Conservation (phyloP, 1,139 yeast genomes). For the Diutina sp. region DNA sequence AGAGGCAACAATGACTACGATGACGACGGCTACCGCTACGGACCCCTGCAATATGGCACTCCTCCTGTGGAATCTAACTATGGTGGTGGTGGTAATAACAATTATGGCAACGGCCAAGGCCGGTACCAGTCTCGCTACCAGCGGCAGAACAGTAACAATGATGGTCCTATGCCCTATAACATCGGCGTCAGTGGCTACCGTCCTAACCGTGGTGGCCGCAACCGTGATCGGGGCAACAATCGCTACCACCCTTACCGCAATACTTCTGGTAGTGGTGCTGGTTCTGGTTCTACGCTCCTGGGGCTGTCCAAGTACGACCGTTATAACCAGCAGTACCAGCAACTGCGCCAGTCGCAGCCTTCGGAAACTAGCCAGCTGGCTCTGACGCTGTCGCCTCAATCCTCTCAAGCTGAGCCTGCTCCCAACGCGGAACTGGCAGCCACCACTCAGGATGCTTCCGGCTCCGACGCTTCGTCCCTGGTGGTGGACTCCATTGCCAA, state of each 20-base stretch:
- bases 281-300: not conserved
- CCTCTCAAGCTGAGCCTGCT: not conserved
- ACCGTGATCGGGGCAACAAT: not conserved
- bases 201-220: not conserved
- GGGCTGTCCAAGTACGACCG: slow-evolving; percentile 1
- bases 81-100: not conserved
- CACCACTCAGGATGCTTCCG: not conserved
- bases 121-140: not conserved
- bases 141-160: not conserved
- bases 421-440: not conserved
- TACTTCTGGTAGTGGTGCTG: not conserved
- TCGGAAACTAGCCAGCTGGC: not conserved
- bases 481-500: slow-evolving; percentile 1
- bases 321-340: not conserved
- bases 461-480: not conserved
- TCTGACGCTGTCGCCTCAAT: not conserved
- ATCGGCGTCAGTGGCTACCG: not conserved
- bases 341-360: not conserved
- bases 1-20: not conserved
- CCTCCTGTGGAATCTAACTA: not conserved
- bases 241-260: not conserved
- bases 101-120: not conserved
- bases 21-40: not conserved
- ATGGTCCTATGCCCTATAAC: not conserved
- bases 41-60: not conserved